Base-by-base conservation (phyloP, 495 filamentous ascomycete species). In the Penicillium cinerascens region DNA sequence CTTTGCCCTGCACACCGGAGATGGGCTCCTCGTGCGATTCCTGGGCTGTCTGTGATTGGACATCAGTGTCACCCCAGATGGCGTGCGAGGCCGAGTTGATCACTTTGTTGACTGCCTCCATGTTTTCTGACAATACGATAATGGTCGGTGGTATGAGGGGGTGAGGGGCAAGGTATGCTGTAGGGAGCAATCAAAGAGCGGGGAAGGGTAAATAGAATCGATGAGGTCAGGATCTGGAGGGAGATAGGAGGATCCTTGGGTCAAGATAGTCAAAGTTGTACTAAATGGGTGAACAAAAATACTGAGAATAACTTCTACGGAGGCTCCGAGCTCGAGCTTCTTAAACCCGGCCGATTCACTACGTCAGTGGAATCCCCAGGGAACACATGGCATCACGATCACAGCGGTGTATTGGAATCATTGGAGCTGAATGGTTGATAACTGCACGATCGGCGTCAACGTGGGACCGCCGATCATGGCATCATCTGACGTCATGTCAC, bases 1-100 rank as follows among this genome's bases (percentile, higher is more conserved):
- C 73, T 50, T 59, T 64, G 25, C 73, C 72, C 47, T 74, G 67
- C 13, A 75, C 54, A 13, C 74, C 71, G n/a, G 74, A 64, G 11
- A 75, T 50, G 10, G 74, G 74, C 41, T 77, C 73, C 20, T 72
- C 68, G 41, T 67, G 37, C 60, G 52, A 16, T 43, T 40, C 11
- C 40, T 29, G 27, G 61, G 54, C 29, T 10, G 17, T 53, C 49
- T 27, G 49, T 18, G 2, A 50, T 43, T 8, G 49, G 10, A 13
- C 58, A 20, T 39, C 44, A 13, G 49, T 21, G n/a, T 72, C 67
- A 33, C 64, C 64, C 67, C 67, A 71, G 29, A 75, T 49, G 26
- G 60, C 64, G 23, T 62, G 65, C 8, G 70, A 69, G 15, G 69
- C 74, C 8, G 61, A 63, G 16, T 64, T 60, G 40, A 73, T 57